Percentiles rank a stretch among this genome's conserved stretches.
Evolutionary conservation across 2,329 filamentous ascomycete species (phyloP).

Genomic region (Aspergillus sp.): DNA sequence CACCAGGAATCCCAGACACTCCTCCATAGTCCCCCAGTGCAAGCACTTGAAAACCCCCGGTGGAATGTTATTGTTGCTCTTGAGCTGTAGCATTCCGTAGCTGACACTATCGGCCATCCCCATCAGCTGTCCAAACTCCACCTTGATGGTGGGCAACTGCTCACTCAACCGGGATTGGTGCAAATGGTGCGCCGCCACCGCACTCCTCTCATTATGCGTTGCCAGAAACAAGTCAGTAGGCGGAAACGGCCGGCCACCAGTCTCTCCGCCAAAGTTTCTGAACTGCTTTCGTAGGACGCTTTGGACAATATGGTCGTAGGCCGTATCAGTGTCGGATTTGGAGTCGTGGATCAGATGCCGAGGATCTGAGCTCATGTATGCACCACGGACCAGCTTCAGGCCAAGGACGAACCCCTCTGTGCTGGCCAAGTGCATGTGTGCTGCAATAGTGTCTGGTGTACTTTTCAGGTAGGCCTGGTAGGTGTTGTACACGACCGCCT

Average conservation of each 20-base stretch:
- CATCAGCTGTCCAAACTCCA: constrained; percentile 50
- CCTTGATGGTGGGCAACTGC: constrained; percentile 37
- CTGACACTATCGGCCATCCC: constrained; percentile 57
- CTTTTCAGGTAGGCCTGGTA: constrained; percentile 71
- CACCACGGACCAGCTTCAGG: constrained; percentile 67
- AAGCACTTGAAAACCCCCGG: constrained; percentile 46
- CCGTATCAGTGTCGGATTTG: constrained; percentile 60
- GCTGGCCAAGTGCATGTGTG: constrained; percentile 53
- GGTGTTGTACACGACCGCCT: constrained; percentile 67
- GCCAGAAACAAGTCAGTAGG: constrained; percentile 62
- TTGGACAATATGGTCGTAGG: constrained; percentile 64
- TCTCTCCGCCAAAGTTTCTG: constrained; percentile 14
- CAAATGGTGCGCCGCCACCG: constrained; percentile 46
- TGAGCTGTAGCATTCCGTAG: constrained; percentile 43
- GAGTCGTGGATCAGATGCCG: constrained; percentile 63
- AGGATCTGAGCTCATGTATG: constrained; percentile 63
- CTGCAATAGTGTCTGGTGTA: constrained; percentile 48
- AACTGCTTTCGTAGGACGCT: constrained; percentile 52
- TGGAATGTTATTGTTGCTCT: constrained; percentile 26
- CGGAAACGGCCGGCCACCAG: constrained; percentile 40
- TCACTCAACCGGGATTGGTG: constrained; percentile 39
- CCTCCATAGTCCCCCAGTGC: constrained; percentile 50
- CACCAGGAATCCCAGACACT: constrained; percentile 72
- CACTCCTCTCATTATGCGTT: constrained; percentile 70
- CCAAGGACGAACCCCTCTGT: constrained; percentile 58